Percentiles rank a stretch among this genome's conserved stretches.
These are phyloP conservation scores for Trametes sp. DNA, from an alignment of 1,284 basidiomycete species.

Conservation along the genomic window DNA sequence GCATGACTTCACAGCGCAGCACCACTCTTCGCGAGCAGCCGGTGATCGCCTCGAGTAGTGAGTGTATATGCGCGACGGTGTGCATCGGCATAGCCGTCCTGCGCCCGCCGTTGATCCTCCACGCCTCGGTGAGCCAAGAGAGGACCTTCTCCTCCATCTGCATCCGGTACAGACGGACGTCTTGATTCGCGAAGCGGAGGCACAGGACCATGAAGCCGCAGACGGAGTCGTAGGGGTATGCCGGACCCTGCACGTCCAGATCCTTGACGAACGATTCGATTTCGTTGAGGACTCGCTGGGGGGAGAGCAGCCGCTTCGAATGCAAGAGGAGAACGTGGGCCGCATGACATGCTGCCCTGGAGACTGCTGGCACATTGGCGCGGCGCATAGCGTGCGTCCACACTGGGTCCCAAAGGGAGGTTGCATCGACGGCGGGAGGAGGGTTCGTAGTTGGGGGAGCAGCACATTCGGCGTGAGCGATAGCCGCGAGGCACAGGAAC, in stretches of 20 bases:
- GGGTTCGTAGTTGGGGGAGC: constrained; percentile 16
- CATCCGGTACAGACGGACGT: constrained; percentile 82
- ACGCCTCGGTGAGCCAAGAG: constrained; percentile 82
- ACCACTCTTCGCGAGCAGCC: constrained; percentile 56
- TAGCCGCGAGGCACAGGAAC: constrained; percentile 78
- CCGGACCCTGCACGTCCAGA: constrained; percentile 87
- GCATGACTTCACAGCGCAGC: constrained; percentile 53
- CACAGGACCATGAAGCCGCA: constrained; percentile 79
- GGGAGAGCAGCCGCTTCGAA: constrained; percentile 53
- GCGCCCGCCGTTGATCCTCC: constrained; percentile 55
- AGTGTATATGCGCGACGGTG: constrained; percentile 67
- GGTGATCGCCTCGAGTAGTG: constrained; percentile 69
- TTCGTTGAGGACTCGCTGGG: constrained; percentile 66
- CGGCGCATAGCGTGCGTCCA: constrained; percentile 88
- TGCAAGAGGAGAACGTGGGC: constrained; percentile 64
- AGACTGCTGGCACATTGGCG: constrained; percentile 67
- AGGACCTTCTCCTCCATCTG: constrained; percentile 86
- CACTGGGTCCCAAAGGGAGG: constrained; percentile 71
- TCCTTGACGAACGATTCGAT: constrained; percentile 81
- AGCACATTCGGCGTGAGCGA: constrained; percentile 58
- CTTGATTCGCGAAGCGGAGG: constrained; percentile 74
- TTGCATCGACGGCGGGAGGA: constrained; percentile 27
- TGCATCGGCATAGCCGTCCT: constrained; percentile 55
- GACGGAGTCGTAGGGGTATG: constrained; percentile 85
- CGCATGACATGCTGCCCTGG: constrained; percentile 84